Base-by-base conservation (phyloP, 1,284 basidiomycete genomes). In the Farysia itapuensis region DNA sequence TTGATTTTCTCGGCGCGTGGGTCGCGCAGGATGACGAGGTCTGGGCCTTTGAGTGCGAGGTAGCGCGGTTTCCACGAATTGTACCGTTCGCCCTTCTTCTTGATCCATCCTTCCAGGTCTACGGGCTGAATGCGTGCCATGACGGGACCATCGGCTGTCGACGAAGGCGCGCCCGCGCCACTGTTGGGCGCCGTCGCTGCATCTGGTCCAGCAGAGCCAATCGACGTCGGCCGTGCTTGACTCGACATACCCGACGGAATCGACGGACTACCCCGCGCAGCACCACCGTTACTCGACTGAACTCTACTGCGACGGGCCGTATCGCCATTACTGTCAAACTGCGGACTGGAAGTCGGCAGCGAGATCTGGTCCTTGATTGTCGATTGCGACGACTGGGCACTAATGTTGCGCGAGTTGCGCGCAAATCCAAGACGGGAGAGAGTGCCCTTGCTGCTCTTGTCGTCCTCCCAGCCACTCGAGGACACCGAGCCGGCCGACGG, bases 71-170 rank as follows among this genome's bases (percentile, higher is more conserved):
- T 97, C 95, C 94, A 98, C 13, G 83, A 83, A 71, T 90, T 91
- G 79, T 96, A 97, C 49, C 87, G 82, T 43, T 96, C 94, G 15
- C 90, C 89, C 79, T 86, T 90, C 83, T 98, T 99, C 76, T 88
- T 84, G 85, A 99, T 87, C 87, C 90, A 97, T 8, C 95, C 74
- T 37, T 72, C 69, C 16, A 68, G 47, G 29, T 75, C 74, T 23
- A 74, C 68, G 0, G 72, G 67, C 23, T 70, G 57, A 49, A 76
- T 70, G 12, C 71, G 67, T 18, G 56, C 39, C 64, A 75, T 69
- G 18, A 74, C 74, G 4, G 64, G 45, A 4, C 54, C 53, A n/a
- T 43, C 22, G 5, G 48, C 40, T 33, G 69, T 77, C 11, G 45
- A 43, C 0, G 51, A 51, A 31, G 35, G 48, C 23, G 51, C 26